Conservation (phyloP, 129 eudicot genomes). For the Saussurea involucrata region DNA sequence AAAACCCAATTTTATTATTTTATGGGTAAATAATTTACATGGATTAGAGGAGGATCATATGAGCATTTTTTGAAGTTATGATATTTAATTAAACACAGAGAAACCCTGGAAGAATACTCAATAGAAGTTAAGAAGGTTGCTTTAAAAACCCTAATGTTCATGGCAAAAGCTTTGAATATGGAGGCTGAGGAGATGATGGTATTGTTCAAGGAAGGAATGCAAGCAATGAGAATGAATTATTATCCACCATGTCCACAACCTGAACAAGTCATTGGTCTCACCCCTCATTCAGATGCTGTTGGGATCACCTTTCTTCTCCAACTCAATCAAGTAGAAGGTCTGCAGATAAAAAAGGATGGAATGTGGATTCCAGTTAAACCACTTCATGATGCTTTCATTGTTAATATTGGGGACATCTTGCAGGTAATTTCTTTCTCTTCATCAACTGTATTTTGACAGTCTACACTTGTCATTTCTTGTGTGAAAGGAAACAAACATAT, state of each 20-base stretch:
- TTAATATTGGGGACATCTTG: slow-evolving; percentile 33
- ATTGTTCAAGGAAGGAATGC: slow-evolving; percentile 33
- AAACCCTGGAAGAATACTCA: slow-evolving; percentile 33
- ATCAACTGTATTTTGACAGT: background rate
- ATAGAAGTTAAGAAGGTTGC: slow-evolving; percentile 26
- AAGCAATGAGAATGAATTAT: slow-evolving; percentile 37
- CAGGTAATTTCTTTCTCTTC: slow-evolving; percentile 20
- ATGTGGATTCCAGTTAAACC: slow-evolving; percentile 32
- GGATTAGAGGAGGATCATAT: too few relatives aligned
- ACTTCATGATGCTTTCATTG: slow-evolving; percentile 28
- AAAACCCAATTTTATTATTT: too few relatives aligned
- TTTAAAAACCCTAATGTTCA: slow-evolving; percentile 6
- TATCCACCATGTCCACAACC: slow-evolving; percentile 48
- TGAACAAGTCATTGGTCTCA: slow-evolving; percentile 34
- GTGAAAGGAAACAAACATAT: too few relatives aligned
- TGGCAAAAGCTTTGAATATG: slow-evolving; percentile 38
- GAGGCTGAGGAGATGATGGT: slow-evolving; percentile 7
- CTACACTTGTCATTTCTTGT: background rate
- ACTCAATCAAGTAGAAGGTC: slow-evolving; percentile 31
- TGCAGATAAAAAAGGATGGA: slow-evolving; percentile 31
- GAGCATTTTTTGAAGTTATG: too few relatives aligned
- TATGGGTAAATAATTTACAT: too few relatives aligned
- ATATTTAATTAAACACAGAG: slow-evolving; percentile 14
- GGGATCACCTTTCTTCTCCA: slow-evolving; percentile 36
- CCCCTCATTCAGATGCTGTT: slow-evolving; percentile 32